Percentiles rank a stretch among this genome's conserved stretches.
Conservation (phyloP, 1,139 yeast species). For the Wickerhamomyces sp. region DNA sequence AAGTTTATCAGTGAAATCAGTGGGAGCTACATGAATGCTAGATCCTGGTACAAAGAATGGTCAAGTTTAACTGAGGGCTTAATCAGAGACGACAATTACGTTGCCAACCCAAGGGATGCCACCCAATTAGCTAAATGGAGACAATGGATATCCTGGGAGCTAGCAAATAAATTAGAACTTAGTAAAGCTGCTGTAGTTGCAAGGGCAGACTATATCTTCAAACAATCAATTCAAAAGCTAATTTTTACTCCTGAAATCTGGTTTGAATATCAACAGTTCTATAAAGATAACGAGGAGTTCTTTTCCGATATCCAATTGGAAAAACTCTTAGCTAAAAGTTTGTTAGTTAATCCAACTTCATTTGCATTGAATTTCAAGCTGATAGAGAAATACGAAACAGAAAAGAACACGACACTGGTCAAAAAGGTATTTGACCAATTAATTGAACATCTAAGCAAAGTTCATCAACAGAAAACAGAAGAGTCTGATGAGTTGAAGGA, state of each 20-base stretch:
- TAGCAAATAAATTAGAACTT: slow-evolving; percentile 60
- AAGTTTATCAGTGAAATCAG: slow-evolving; percentile 82
- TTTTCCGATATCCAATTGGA: slow-evolving; percentile 19
- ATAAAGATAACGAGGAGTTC: slow-evolving; percentile 27
- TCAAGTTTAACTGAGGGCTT: slow-evolving; percentile 48
- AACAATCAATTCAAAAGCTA: slow-evolving; percentile 64
- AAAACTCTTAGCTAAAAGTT: slow-evolving; percentile 49
- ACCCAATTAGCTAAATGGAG: slow-evolving; percentile 57
- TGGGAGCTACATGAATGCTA: slow-evolving; percentile 84
- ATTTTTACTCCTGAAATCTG: slow-evolving; percentile 81
- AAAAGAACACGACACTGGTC: slow-evolving; percentile 49
- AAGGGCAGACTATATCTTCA: slow-evolving; percentile 71
- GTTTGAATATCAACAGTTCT: slow-evolving; percentile 59
- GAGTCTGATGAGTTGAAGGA: slow-evolving; percentile 25
- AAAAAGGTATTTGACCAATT: slow-evolving; percentile 47
- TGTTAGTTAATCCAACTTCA: slow-evolving; percentile 67
- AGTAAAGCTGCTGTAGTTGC: slow-evolving; percentile 45
- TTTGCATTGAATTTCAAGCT: slow-evolving; percentile 62
- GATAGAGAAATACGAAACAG: slow-evolving; percentile 67
- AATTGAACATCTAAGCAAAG: slow-evolving; percentile 37
- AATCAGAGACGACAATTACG: slow-evolving; percentile 29
- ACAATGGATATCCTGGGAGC: slow-evolving; percentile 79
- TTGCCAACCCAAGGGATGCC: slow-evolving; percentile 26
- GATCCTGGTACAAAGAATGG: slow-evolving; percentile 76
- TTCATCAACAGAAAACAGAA: slow-evolving; percentile 27